Evolutionary conservation across 2,329 filamentous ascomycete genomes (phyloP).

Genomic region (Ophiognomonia clavigignenti-juglandacearum): DNA sequence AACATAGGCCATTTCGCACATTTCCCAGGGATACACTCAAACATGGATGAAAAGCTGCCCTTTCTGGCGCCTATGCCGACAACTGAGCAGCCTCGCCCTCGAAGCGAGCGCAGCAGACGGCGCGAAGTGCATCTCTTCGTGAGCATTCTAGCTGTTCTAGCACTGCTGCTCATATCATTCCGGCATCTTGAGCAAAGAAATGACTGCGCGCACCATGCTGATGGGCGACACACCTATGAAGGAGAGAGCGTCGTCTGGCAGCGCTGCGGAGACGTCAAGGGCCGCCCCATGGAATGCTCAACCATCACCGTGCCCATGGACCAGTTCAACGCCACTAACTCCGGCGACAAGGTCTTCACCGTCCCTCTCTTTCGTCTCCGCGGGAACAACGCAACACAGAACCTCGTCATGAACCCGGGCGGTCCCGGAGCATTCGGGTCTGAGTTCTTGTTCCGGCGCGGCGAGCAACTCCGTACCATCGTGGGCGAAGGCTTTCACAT

Average conservation of each 20-base stretch:
- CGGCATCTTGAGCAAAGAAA: background rate
- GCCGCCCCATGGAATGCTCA: slow-evolving; percentile 35
- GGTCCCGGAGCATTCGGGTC: slow-evolving; percentile 42
- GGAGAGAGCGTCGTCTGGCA: slow-evolving; percentile 35
- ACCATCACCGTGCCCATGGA: slow-evolving; percentile 41
- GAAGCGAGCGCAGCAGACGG: background rate
- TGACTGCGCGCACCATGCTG: background rate
- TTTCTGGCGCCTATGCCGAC: background rate
- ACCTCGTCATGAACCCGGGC: slow-evolving; percentile 42
- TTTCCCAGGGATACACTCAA: background rate
- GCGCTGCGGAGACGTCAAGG: slow-evolving; percentile 32
- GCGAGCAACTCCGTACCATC: slow-evolving; percentile 30
- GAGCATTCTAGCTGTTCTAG: slow-evolving; percentile 1
- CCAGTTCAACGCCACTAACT: slow-evolving; percentile 33
- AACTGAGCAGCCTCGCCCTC: background rate
- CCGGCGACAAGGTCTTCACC: slow-evolving; percentile 33
- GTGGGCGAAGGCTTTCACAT: slow-evolving; percentile 41
- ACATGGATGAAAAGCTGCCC: slow-evolving; percentile 14
- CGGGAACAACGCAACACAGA: slow-evolving; percentile 35
- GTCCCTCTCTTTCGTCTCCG: slow-evolving; percentile 41
- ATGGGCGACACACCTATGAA: slow-evolving; percentile 19
- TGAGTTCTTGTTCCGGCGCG: slow-evolving; percentile 29
- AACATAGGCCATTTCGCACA: too few species aligned
- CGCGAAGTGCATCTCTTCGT: background rate
- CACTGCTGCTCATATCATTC: background rate